Conservation (phyloP, 306 rosid species). For the Benincasa hispida region DNA sequence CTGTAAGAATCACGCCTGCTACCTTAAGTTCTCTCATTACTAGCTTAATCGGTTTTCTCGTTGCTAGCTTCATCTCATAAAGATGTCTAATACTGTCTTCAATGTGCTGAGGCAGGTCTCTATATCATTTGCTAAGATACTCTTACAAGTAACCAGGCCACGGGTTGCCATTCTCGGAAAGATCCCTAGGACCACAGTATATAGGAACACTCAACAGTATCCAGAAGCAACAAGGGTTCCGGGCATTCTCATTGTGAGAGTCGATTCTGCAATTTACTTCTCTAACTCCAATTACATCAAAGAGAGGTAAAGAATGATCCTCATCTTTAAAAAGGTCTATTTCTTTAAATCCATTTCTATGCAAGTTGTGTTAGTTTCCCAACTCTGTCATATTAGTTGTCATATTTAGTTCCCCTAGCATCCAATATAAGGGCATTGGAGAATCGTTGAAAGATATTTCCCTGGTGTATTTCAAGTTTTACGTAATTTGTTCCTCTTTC, state of each 20-base stretch:
- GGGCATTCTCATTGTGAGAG: constrained; percentile 72
- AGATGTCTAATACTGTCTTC: constrained; percentile 1
- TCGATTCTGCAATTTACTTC: constrained; percentile 88
- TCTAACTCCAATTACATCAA: constrained; percentile 86
- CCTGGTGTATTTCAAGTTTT: not conserved
- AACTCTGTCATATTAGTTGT: not conserved
- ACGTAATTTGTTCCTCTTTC: not conserved
- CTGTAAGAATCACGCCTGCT: constrained; percentile 31
- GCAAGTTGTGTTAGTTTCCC: not conserved
- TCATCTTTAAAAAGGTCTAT: not conserved
- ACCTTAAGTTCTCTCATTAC: not conserved
- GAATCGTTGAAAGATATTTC: not conserved
- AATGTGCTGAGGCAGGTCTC: constrained; percentile 38
- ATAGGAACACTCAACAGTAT: constrained; percentile 79
- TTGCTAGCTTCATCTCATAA: not conserved
- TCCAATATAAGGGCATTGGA: not conserved
- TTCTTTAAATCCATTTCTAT: not conserved
- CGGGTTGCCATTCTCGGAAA: constrained; percentile 80
- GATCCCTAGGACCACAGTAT: constrained; percentile 71
- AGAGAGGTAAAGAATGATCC: constrained; percentile 52
- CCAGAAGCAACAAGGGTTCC: constrained; percentile 74
- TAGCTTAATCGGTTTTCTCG: not conserved
- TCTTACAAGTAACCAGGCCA: constrained; percentile 90
- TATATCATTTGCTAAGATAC: constrained; percentile 89
- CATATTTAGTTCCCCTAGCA: not conserved